phyloP scores from a whole-genome alignment of 768 basidiomycete genomes.

The Phallus indusiatus region DNA sequence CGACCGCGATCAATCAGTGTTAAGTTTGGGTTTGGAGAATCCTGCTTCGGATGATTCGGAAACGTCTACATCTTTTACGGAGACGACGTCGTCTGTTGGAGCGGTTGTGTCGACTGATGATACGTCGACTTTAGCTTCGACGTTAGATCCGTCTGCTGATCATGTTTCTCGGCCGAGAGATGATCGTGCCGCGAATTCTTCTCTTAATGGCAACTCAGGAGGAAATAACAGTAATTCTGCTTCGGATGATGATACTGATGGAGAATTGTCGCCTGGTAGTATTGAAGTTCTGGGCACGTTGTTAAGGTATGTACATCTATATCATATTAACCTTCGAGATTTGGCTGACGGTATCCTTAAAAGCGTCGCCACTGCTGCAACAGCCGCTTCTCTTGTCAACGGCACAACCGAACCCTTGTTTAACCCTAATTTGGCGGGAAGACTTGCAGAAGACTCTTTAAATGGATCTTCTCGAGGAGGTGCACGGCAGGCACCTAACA shows the following conservation, averaged over 20 bases:
- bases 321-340: not conserved
- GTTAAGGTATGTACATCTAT: conserved; percentile 51
- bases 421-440: conserved; percentile 39
- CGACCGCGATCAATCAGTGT: not conserved
- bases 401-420: conserved; percentile 61
- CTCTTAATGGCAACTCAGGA: not conserved
- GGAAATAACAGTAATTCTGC: not conserved
- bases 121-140: not conserved
- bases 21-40: not conserved
- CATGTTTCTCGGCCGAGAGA: not conserved
- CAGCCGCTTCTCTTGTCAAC: conserved; percentile 74
- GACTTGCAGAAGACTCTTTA: conserved; percentile 7
- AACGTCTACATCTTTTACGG: not conserved
- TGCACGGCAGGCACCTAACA: not conserved
- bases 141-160: not conserved
- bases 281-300: conserved; percentile 79
- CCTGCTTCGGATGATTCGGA: conserved; percentile 4
- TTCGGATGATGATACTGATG: conserved; percentile 5
- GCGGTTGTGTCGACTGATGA: not conserved
- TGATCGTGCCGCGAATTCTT: not conserved
- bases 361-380: conserved; percentile 88
- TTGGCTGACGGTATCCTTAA: conserved; percentile 5
- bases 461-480: not conserved
- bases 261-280: conserved; percentile 26
- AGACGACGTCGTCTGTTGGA: not conserved